phyloP scores from a whole-genome alignment of 1,284 basidiomycete genomes.

The Cutaneotrichosporon mucoides region DNA sequence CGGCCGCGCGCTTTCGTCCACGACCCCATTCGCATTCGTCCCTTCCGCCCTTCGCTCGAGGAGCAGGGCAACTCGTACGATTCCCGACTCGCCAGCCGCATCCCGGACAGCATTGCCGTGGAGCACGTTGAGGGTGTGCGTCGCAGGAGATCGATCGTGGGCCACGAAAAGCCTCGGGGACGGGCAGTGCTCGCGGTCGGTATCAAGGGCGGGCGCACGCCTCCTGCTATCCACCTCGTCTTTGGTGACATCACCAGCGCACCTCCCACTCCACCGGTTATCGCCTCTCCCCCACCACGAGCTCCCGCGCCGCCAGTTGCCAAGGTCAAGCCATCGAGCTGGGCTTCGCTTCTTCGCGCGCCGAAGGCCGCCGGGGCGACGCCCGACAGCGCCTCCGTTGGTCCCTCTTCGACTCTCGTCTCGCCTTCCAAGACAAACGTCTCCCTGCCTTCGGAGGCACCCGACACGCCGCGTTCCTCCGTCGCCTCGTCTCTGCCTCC shows the following conservation, averaged over 20 bases:
- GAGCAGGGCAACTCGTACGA: conserved; percentile 22
- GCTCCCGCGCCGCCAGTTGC: neutral
- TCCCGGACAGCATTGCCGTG: conserved; percentile 17
- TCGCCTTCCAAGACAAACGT: conserved; percentile 25
- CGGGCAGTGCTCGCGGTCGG: conserved; percentile 24
- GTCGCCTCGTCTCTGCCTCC: conserved; percentile 62
- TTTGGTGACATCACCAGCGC: conserved; percentile 11
- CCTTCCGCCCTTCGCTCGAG: conserved; percentile 17
- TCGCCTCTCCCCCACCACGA: neutral
- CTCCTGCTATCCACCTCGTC: neutral
- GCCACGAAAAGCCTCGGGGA: conserved; percentile 15
- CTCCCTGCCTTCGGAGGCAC: conserved; percentile 18
- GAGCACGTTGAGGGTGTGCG: conserved; percentile 13
- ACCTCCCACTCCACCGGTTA: neutral
- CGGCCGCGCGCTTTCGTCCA: neutral
- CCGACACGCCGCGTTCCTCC: conserved; percentile 39
- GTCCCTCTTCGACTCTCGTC: conserved; percentile 26
- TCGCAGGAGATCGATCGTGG: conserved; percentile 11
- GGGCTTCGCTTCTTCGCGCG: conserved; percentile 65
- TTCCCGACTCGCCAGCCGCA: conserved; percentile 4
- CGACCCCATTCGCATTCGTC: conserved; percentile 12
- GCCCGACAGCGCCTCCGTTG: conserved; percentile 16
- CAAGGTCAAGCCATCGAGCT: conserved; percentile 55
- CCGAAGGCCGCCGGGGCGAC: conserved; percentile 14
- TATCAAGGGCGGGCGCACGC: conserved; percentile 5